These are phyloP conservation scores for Diaporthe sp. DNA, from an alignment of 2,329 filamentous ascomycete species.

Conservation along the genomic window DNA sequence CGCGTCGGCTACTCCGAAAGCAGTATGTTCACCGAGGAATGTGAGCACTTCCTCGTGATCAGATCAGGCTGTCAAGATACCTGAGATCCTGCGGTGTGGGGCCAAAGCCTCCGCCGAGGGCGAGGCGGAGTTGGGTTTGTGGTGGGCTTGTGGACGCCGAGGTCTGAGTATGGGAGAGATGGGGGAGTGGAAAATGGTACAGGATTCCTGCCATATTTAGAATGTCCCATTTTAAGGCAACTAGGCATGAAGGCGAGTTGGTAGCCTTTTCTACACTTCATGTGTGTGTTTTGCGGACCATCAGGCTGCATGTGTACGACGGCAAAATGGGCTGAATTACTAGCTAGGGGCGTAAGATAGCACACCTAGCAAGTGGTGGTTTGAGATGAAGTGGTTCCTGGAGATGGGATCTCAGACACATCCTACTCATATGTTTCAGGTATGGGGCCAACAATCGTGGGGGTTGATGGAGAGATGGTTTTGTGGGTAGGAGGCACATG, in stretches of 20 bases:
- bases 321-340: not conserved
- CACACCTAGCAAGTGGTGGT: not conserved
- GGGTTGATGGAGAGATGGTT: too few species aligned
- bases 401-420: not conserved
- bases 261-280: slow-evolving; percentile 21
- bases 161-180: not conserved
- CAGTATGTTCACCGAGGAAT: too few species aligned
- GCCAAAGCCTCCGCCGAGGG: not conserved
- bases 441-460: not conserved
- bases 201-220: not conserved
- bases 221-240: not conserved
- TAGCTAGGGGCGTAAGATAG: not conserved
- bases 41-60: not conserved
- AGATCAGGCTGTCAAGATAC: not conserved
- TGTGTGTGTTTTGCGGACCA: not conserved
- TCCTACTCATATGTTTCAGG: not conserved
- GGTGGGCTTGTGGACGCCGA: slow-evolving; percentile 20
- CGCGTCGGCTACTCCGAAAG: not conserved
- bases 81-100: not conserved
- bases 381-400: not conserved
- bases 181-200: not conserved
- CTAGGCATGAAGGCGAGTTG: not conserved
- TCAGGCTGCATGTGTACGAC: not conserved
- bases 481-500: not conserved
- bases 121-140: not conserved